Conservation (phyloP, 768 basidiomycete species). For the Polyporus arcularius region DNA sequence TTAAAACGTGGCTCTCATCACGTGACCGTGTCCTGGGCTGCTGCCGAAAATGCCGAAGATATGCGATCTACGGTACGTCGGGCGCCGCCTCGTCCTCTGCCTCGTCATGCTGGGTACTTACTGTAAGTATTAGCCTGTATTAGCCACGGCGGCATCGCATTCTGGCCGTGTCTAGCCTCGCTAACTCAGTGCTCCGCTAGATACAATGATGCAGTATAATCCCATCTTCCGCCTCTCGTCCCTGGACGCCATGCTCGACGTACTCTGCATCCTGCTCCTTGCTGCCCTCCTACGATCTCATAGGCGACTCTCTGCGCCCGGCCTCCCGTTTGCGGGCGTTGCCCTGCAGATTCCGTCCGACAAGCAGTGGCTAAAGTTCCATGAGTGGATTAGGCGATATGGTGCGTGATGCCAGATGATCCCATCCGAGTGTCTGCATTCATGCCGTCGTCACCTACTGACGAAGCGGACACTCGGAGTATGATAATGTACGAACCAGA, state of each 20-base stretch:
- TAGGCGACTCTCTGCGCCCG: slow-evolving; percentile 22
- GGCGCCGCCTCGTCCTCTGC: neutral
- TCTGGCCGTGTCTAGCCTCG: neutral
- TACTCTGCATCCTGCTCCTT: neutral
- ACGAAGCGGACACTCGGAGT: too few relatives aligned
- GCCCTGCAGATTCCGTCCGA: slow-evolving; percentile 27
- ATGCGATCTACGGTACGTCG: neutral
- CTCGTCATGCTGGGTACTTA: neutral
- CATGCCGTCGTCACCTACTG: too few relatives aligned
- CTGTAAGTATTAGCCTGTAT: neutral
- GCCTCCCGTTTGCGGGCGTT: slow-evolving; percentile 25
- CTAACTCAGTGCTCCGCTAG: neutral
- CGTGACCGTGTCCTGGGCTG: neutral
- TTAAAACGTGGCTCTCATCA: neutral
- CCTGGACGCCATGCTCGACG: neutral
- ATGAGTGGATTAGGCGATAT: slow-evolving; percentile 25
- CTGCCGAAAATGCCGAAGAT: neutral
- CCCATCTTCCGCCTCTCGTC: neutral
- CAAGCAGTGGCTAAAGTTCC: slow-evolving; percentile 30
- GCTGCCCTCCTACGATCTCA: neutral
- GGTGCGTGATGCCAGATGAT: slow-evolving; percentile 13
- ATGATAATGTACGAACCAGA: too few relatives aligned
- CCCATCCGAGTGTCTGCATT: neutral
- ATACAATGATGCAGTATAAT: neutral
- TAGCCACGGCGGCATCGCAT: neutral